Evolutionary conservation across 768 basidiomycete species (phyloP).

Genomic region (Podaxis pistillaris): DNA sequence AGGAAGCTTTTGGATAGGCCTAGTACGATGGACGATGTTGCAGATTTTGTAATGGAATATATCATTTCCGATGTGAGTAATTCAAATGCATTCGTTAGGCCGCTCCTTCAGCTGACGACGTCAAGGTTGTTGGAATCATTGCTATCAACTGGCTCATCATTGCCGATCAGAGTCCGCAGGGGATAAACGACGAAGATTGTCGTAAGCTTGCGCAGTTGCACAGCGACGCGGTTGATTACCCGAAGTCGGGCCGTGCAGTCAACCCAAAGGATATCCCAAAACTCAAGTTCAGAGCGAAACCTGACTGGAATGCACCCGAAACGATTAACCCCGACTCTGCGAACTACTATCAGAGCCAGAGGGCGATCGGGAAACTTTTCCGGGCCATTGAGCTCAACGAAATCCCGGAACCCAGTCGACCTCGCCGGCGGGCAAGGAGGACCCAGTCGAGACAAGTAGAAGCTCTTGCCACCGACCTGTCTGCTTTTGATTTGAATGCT

Average conservation of each 20-base stretch:
- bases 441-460: slow-evolving; percentile 7
- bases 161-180: slow-evolving; percentile 50
- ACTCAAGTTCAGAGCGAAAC: slow-evolving; percentile 34
- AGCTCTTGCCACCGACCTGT: slow-evolving; percentile 5
- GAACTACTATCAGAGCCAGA: slow-evolving; percentile 49
- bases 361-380: slow-evolving; percentile 62
- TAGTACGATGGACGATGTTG: slow-evolving; percentile 63
- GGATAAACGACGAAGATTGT: slow-evolving; percentile 54
- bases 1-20: slow-evolving; percentile 43
- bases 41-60: slow-evolving; percentile 68
- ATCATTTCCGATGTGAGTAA: slow-evolving; percentile 58
- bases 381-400: slow-evolving; percentile 53
- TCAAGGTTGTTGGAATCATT: slow-evolving; percentile 57
- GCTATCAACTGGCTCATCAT: slow-evolving; percentile 63
- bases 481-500: slow-evolving; percentile 2
- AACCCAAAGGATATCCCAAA: slow-evolving; percentile 40
- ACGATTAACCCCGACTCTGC: slow-evolving; percentile 35
- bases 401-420: slow-evolving; percentile 6
- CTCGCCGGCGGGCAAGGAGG: slow-evolving; percentile 10
- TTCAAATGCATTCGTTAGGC: not conserved
- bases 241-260: slow-evolving; percentile 54
- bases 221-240: slow-evolving; percentile 66
- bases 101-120: not conserved
- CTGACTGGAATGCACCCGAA: slow-evolving; percentile 71
- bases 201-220: slow-evolving; percentile 53